phyloP scores from a whole-genome alignment of 2,329 filamentous ascomycete genomes.

The Calonectria pteridis region DNA sequence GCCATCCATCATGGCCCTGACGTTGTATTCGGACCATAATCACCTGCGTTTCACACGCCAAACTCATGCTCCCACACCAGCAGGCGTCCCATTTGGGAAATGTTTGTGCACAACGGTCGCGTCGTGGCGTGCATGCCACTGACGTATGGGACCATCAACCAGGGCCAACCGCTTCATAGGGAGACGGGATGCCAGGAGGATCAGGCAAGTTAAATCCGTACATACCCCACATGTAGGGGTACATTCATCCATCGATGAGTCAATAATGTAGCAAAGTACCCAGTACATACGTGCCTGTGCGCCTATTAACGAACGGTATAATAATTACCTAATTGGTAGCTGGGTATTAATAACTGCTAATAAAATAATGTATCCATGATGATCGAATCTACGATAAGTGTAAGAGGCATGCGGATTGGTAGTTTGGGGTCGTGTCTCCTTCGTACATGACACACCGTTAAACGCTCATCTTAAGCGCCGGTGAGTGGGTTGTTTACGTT shows the following conservation, averaged over 20 bases:
- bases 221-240: neutral
- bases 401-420: neutral
- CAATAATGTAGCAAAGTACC: neutral
- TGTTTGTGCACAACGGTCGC: conserved; percentile 17
- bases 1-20: conserved; percentile 5
- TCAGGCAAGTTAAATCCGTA: neutral
- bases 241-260: neutral
- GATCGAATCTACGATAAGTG: neutral
- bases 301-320: neutral
- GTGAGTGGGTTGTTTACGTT: neutral
- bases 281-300: neutral
- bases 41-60: conserved; percentile 15
- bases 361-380: neutral
- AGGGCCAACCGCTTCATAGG: conserved; percentile 22
- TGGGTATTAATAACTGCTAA: neutral
- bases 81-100: conserved; percentile 14
- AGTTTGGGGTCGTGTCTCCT: neutral
- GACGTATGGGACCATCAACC: conserved; percentile 38
- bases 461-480: neutral
- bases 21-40: conserved; percentile 15
- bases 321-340: neutral
- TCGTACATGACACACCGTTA: neutral
- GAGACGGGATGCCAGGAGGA: neutral
- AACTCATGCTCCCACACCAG: conserved; percentile 21
- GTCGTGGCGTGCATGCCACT: conserved; percentile 34